Evolutionary conservation across 108 stramenopile genomes (phyloP).

Genomic region (Fragilaria radians): DNA sequence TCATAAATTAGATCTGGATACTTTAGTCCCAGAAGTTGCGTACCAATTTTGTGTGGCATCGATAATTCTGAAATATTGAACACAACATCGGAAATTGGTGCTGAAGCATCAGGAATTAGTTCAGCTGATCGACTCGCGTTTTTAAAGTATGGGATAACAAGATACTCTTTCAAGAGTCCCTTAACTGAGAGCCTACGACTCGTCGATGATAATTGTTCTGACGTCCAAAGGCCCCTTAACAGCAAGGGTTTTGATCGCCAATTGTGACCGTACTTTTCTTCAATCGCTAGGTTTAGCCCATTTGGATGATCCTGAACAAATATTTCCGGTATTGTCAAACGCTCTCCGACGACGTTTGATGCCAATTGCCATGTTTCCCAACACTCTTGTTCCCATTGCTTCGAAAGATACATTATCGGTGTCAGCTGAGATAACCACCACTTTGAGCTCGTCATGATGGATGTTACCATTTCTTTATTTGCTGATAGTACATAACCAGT

Average conservation of each 20-base stretch:
- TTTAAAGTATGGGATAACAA: constrained; percentile 54
- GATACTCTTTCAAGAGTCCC: constrained; percentile 41
- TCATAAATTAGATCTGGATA: constrained; percentile 50
- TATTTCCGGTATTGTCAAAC: not conserved
- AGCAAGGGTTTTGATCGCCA: constrained; percentile 40
- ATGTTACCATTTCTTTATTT: no score
- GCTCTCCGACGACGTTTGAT: not conserved
- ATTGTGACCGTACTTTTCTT: constrained; percentile 1
- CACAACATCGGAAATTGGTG: constrained; percentile 22
- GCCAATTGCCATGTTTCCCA: not conserved
- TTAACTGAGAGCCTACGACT: constrained; percentile 35
- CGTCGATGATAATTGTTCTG: constrained; percentile 5
- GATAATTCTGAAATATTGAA: constrained; percentile 26
- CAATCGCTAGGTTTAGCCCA: not conserved
- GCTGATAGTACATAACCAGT: no score
- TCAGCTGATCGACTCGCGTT: constrained; percentile 43
- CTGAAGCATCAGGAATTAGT: constrained; percentile 48
- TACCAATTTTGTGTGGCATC: constrained; percentile 69
- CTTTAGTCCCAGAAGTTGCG: constrained; percentile 48
- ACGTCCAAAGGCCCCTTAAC: constrained; percentile 27
- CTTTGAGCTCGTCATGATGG: no score
- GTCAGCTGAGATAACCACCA: not conserved
- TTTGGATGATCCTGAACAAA: not conserved
- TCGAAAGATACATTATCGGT: not conserved
- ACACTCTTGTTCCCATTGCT: not conserved